These are phyloP conservation scores for Oryza brachyantha DNA, from an alignment of 176 grass and related monocot species.

Conservation along the genomic window DNA sequence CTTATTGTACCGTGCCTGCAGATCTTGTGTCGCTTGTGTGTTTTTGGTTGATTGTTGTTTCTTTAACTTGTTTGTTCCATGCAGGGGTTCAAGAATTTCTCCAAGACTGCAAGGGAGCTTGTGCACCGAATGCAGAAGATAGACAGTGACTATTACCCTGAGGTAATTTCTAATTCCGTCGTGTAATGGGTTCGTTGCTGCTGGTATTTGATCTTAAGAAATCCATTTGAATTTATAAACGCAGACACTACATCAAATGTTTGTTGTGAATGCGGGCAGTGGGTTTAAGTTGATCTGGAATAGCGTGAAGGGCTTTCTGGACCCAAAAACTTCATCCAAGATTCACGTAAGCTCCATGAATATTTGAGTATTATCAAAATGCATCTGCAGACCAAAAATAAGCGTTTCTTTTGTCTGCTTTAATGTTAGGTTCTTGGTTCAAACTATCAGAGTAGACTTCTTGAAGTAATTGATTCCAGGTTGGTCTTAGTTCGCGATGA, in stretches of 20 bases:
- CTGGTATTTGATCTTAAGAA: background rate
- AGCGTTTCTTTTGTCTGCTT: background rate
- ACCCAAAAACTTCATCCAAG: slow-evolving; percentile 97
- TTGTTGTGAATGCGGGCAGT: slow-evolving; percentile 85
- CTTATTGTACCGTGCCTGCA: background rate
- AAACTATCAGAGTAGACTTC: slow-evolving; percentile 76
- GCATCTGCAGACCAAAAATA: background rate
- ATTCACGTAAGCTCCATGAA: slow-evolving; percentile 69
- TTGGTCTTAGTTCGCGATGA: slow-evolving; percentile 23
- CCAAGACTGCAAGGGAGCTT: slow-evolving; percentile 85
- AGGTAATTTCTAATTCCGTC: slow-evolving; percentile 61
- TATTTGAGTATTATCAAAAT: background rate
- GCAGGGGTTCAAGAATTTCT: slow-evolving; percentile 95
- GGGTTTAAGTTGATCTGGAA: slow-evolving; percentile 96
- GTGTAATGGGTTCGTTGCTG: background rate
- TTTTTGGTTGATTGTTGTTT: background rate
- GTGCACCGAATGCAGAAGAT: slow-evolving; percentile 87
- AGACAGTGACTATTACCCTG: slow-evolving; percentile 92
- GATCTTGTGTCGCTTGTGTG: background rate
- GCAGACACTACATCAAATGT: slow-evolving; percentile 99
- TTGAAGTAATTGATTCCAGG: slow-evolving; percentile 90
- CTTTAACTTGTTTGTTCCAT: slow-evolving; percentile 19
- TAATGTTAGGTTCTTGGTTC: slow-evolving; percentile 73
- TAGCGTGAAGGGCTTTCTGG: slow-evolving; percentile 92
- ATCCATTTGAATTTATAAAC: slow-evolving; percentile 11